These are phyloP conservation scores for Leishmania aethiopica DNA, from an alignment of 208 protist species.

Conservation along the genomic window DNA sequence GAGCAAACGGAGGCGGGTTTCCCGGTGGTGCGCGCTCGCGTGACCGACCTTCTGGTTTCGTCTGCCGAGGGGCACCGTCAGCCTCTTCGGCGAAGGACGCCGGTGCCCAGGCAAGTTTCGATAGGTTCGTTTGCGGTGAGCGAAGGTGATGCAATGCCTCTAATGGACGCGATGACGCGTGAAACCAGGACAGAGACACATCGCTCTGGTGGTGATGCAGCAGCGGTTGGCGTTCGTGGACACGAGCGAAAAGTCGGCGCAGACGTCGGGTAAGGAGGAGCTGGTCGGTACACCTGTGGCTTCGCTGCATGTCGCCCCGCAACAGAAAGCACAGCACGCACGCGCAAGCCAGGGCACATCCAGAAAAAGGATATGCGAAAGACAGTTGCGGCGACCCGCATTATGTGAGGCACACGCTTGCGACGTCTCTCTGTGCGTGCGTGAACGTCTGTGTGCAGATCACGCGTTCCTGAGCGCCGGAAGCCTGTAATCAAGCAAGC, in stretches of 20 bases:
- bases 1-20: not conserved
- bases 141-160: not conserved
- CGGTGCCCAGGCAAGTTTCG: not conserved
- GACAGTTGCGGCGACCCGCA: not conserved
- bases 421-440: not conserved
- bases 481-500: not conserved
- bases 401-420: not conserved
- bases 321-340: not conserved
- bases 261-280: not conserved
- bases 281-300: not conserved
- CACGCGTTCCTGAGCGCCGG: not conserved
- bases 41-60: not conserved
- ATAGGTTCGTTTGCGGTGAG: no score
- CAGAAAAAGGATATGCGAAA: not conserved
- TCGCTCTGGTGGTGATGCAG: not conserved
- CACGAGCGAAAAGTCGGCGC: not conserved
- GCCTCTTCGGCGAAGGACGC: constrained; percentile 3
- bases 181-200: not conserved
- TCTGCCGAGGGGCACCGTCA: not conserved
- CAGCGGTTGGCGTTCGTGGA: not conserved
- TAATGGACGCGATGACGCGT: not conserved
- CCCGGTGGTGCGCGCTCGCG: not conserved
- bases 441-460: not conserved
- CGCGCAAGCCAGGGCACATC: not conserved
- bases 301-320: not conserved